Evolutionary conservation across 176 grass and related monocot genomes (phyloP).

Genomic region (Zea luxurians): DNA sequence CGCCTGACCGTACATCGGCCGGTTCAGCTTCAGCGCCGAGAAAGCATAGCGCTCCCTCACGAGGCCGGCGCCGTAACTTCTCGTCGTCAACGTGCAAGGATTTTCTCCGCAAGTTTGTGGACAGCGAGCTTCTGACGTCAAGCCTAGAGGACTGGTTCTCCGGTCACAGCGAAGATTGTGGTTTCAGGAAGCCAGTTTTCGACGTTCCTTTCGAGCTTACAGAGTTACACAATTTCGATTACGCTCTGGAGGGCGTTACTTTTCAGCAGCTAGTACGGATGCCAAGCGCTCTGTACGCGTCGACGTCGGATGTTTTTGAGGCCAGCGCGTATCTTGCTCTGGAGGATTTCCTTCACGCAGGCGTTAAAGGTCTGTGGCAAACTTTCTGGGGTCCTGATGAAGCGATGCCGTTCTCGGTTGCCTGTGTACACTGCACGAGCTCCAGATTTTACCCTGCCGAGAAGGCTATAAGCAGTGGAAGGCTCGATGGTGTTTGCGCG

Average conservation of each 20-base stretch:
- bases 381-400: slow-evolving; percentile 90
- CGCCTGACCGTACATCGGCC: slow-evolving; percentile 60
- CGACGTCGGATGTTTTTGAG: slow-evolving; percentile 76
- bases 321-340: slow-evolving; percentile 83
- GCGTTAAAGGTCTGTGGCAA: slow-evolving; percentile 82
- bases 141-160: slow-evolving; percentile 85
- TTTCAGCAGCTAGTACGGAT: slow-evolving; percentile 92
- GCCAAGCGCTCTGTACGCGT: slow-evolving; percentile 80
- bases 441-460: slow-evolving; percentile 91
- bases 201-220: slow-evolving; percentile 70
- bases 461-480: slow-evolving; percentile 78
- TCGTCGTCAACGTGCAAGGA: slow-evolving; percentile 80
- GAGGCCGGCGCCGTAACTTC: slow-evolving; percentile 41
- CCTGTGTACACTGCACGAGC: slow-evolving; percentile 91
- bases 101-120: slow-evolving; percentile 90
- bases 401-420: slow-evolving; percentile 78
- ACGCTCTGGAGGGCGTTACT: slow-evolving; percentile 79
- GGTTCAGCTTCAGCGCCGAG: slow-evolving; percentile 59
- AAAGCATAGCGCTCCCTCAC: slow-evolving; percentile 51
- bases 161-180: slow-evolving; percentile 54
- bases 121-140: slow-evolving; percentile 76
- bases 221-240: slow-evolving; percentile 87
- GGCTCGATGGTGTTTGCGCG: slow-evolving; percentile 86
- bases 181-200: slow-evolving; percentile 55
- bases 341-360: slow-evolving; percentile 91